Evolutionary conservation across 139 green algal genomes (phyloP).

Genomic region (Chlorella sp.): DNA sequence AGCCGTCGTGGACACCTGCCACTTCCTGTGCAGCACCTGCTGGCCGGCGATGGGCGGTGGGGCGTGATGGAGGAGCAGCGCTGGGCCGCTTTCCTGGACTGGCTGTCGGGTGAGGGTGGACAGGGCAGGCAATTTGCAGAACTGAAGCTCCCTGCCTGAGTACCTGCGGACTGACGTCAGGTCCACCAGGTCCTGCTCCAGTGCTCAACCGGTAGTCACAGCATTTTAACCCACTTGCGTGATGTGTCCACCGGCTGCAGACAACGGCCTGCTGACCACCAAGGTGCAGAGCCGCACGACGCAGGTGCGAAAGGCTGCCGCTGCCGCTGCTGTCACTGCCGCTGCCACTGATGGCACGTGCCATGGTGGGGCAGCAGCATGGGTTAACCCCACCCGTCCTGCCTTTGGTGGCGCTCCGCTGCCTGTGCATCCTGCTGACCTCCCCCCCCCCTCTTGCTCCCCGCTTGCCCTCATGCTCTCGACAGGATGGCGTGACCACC

Average conservation of each 20-base stretch:
- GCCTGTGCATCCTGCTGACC: background rate
- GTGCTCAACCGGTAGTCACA: too few relatives aligned
- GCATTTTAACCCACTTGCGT: too few relatives aligned
- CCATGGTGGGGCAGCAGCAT: background rate
- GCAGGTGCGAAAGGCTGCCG: background rate
- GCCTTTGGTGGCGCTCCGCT: too few relatives aligned
- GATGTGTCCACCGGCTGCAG: too few relatives aligned
- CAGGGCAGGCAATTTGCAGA: background rate
- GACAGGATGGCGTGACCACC: constrained; percentile 29
- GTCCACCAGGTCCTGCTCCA: too few relatives aligned
- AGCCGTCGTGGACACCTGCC: too few relatives aligned
- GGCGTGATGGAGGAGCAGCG: constrained; percentile 49
- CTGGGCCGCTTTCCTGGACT: constrained; percentile 81
- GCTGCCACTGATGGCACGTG: background rate
- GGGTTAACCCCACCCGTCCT: background rate
- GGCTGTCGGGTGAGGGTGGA: constrained; percentile 50
- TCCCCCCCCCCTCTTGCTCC: background rate
- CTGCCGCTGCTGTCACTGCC: background rate
- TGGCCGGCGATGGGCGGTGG: constrained; percentile 47
- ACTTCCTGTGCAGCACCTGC: constrained; percentile 37
- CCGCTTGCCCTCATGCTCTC: background rate
- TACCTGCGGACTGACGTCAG: too few relatives aligned
- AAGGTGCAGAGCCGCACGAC: constrained; percentile 36
- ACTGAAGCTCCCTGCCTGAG: too few relatives aligned
- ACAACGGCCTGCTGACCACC: constrained; percentile 66